Evolutionary conservation across 495 filamentous ascomycete genomes (phyloP).

Genomic region (Apodospora peruviana): DNA sequence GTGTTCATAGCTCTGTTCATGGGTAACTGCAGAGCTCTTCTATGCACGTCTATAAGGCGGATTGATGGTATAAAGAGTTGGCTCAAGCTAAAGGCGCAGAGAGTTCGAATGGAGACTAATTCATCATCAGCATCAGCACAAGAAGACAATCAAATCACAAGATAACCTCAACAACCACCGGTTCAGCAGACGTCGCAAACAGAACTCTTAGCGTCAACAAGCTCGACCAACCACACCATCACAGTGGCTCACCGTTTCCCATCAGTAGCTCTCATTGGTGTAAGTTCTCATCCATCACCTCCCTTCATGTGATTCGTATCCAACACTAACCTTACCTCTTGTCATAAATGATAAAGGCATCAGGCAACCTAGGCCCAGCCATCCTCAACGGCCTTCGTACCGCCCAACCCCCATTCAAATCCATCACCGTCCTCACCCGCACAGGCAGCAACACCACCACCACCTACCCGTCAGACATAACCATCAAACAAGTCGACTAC

Average conservation of each 20-base stretch:
- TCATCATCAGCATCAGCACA: too few species aligned
- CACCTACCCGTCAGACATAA: constrained; percentile 30
- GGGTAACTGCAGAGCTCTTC: too few species aligned
- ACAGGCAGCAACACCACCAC: constrained; percentile 20
- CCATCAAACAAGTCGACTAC: constrained; percentile 46
- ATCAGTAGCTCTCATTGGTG: background rate
- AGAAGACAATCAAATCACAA: too few species aligned
- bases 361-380: constrained; percentile 36
- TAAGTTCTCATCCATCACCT: background rate
- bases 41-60: too few species aligned
- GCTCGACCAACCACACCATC: background rate
- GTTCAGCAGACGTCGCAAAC: too few species aligned
- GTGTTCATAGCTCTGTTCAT: too few species aligned
- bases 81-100: too few species aligned
- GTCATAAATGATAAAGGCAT: background rate
- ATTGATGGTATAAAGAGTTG: too few species aligned
- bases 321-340: background rate
- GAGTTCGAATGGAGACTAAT: too few species aligned
- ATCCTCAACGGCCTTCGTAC: constrained; percentile 41
- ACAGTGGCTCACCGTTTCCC: constrained; percentile 1
- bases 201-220: too few species aligned
- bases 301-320: background rate
- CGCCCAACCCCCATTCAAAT: constrained; percentile 43
- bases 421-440: constrained; percentile 50
- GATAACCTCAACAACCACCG: too few species aligned